These are phyloP conservation scores for Berkeleyomyces basicola DNA, from an alignment of 2,329 filamentous ascomycete genomes.

Conservation along the genomic window DNA sequence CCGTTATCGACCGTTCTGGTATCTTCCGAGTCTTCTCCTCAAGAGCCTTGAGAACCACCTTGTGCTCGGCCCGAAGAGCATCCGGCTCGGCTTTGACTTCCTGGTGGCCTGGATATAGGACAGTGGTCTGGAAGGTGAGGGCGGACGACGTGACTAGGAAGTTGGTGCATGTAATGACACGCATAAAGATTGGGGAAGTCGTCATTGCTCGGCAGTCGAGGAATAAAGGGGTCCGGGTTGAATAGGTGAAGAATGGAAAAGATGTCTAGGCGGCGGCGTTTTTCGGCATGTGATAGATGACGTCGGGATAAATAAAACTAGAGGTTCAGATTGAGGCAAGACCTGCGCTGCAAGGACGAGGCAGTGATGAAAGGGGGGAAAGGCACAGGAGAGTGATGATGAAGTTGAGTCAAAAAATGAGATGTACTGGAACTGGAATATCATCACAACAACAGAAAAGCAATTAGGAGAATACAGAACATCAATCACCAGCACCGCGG, in stretches of 20 bases:
- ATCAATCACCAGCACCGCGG: not conserved
- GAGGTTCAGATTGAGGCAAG: not conserved
- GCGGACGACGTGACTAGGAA: constrained; percentile 49
- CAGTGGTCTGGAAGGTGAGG: constrained; percentile 49
- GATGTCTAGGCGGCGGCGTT: not conserved
- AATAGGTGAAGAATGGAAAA: not conserved
- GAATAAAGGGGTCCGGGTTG: not conserved
- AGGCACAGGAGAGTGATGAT: too few species aligned
- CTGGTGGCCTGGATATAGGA: constrained; percentile 56
- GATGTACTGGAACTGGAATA: too few species aligned
- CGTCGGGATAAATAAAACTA: not conserved
- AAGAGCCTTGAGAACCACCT: constrained; percentile 22
- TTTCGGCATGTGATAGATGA: not conserved
- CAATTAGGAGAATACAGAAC: too few species aligned
- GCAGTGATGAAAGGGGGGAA: too few species aligned
- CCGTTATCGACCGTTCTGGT: not conserved
- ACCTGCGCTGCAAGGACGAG: too few species aligned
- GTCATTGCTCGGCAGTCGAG: not conserved
- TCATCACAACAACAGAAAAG: too few species aligned
- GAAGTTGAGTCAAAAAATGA: too few species aligned
- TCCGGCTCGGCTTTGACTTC: constrained; percentile 46
- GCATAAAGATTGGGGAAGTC: constrained; percentile 20
- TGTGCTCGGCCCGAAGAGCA: constrained; percentile 40
- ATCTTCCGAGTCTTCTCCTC: not conserved
- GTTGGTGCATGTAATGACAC: constrained; percentile 42